These are phyloP conservation scores for Echria macrotheca DNA, from an alignment of 495 filamentous ascomycete genomes.

Conservation along the genomic window DNA sequence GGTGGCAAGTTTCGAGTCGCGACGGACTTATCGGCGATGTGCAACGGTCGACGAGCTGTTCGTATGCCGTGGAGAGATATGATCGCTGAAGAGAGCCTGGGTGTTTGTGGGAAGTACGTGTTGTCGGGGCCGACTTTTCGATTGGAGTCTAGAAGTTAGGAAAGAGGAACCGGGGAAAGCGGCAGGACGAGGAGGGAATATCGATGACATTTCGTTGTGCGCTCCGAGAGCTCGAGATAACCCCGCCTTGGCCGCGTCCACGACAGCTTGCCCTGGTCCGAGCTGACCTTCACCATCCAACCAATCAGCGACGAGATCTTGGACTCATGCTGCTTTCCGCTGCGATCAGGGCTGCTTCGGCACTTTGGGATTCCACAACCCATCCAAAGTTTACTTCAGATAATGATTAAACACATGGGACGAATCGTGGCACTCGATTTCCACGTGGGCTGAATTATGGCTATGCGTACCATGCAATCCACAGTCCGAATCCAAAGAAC, in stretches of 20 bases:
- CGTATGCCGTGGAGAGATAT: no score
- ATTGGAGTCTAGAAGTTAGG: neutral
- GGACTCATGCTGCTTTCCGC: conserved; percentile 3
- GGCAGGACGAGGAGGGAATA: neutral
- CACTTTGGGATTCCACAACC: no score
- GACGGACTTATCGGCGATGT: conserved; percentile 9
- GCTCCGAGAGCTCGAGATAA: neutral
- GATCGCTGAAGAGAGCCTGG: no score
- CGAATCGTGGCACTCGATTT: no score
- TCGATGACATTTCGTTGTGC: conserved; percentile 1
- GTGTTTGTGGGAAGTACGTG: neutral
- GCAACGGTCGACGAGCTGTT: neutral
- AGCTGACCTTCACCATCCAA: no score
- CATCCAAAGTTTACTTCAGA: no score
- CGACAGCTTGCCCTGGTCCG: conserved; percentile 4
- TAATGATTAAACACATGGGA: no score
- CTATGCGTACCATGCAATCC: no score
- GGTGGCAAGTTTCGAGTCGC: conserved; percentile 14
- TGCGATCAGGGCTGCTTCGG: no score
- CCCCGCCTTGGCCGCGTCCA: conserved; percentile 8
- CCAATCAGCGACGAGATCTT: neutral
- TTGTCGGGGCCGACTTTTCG: neutral
- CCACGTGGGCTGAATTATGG: no score
- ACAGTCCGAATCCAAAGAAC: no score
- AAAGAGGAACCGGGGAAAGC: neutral